Conservation (phyloP, 2,329 filamentous ascomycete genomes). For the Pezicula radicicola region DNA sequence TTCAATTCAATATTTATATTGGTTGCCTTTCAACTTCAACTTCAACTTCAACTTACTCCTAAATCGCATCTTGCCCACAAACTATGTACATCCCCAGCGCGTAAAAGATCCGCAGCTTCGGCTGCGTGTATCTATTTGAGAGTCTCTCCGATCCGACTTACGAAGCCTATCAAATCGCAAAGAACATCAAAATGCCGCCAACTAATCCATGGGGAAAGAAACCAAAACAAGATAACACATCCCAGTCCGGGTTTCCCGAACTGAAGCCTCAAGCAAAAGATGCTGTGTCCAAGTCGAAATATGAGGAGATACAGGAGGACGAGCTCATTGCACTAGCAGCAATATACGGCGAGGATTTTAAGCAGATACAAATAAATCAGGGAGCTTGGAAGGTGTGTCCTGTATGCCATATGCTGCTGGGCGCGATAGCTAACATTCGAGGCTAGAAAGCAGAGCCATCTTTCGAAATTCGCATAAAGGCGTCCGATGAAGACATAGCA, state of each 20-base stretch:
- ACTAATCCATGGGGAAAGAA: constrained; percentile 30
- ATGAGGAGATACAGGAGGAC: constrained; percentile 82
- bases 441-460: constrained; percentile 72
- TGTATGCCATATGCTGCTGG: not conserved
- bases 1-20: no score
- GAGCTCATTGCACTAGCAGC: constrained; percentile 83
- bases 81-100: constrained; percentile 20
- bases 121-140: constrained; percentile 21
- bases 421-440: not conserved
- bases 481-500: constrained; percentile 67
- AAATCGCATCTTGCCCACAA: not conserved
- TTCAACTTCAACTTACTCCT: not conserved
- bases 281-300: constrained; percentile 54
- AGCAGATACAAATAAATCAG: constrained; percentile 64
- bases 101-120: constrained; percentile 25
- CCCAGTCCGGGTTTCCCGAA: constrained; percentile 18
- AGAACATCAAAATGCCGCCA: constrained; percentile 25
- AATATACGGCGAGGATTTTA: constrained; percentile 88
- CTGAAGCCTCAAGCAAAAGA: constrained; percentile 18
- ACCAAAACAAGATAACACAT: constrained; percentile 32
- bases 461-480: constrained; percentile 77
- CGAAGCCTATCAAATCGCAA: constrained; percentile 6
- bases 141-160: constrained; percentile 7
- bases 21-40: no score
- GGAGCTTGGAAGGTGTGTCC: constrained; percentile 79